Conservation (phyloP, 2,329 filamentous ascomycete species). For the Kalmusia sp. region DNA sequence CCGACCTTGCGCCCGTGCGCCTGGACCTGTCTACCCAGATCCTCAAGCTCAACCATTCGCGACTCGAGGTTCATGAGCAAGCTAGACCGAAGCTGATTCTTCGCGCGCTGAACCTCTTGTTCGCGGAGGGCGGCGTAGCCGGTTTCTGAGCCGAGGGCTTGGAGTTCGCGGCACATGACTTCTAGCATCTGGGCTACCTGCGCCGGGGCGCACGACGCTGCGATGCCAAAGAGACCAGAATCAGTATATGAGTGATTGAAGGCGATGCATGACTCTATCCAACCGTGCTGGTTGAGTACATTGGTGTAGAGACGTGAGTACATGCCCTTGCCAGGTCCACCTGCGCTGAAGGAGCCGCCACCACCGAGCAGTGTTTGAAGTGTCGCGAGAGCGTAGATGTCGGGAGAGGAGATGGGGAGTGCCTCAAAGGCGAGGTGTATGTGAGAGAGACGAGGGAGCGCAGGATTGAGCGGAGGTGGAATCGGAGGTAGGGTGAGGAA, state of each 20-base stretch:
- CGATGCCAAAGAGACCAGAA: conserved; percentile 93
- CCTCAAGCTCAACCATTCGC: conserved; percentile 96
- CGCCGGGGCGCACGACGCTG: conserved; percentile 80
- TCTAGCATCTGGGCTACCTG: conserved; percentile 86
- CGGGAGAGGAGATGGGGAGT: conserved; percentile 84
- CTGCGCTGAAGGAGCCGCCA: conserved; percentile 94
- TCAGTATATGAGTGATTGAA: conserved; percentile 99
- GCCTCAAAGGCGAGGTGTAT: conserved; percentile 97
- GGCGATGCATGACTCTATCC: conserved; percentile 93
- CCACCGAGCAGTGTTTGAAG: conserved; percentile 95
- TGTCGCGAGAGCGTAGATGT: conserved; percentile 96
- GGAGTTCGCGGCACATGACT: conserved; percentile 91
- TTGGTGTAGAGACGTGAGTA: conserved; percentile 98
- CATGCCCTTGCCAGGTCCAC: conserved; percentile 98
- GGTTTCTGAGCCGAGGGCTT: conserved; percentile 75
- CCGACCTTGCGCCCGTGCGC: conserved; percentile 94
- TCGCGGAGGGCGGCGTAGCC: conserved; percentile 76
- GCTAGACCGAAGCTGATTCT: conserved; percentile 91
- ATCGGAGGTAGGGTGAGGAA: conserved; percentile 86
- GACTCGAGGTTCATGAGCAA: conserved; percentile 98
- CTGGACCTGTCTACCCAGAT: conserved; percentile 92
- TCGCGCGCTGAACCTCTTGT: conserved; percentile 86
- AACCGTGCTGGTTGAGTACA: conserved; percentile 95
- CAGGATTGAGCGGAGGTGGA: conserved; percentile 78
- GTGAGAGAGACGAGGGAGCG: conserved; percentile 82